These are phyloP conservation scores for Gymnopus androsaceus DNA, from an alignment of 1,284 basidiomycete genomes.

Conservation along the genomic window DNA sequence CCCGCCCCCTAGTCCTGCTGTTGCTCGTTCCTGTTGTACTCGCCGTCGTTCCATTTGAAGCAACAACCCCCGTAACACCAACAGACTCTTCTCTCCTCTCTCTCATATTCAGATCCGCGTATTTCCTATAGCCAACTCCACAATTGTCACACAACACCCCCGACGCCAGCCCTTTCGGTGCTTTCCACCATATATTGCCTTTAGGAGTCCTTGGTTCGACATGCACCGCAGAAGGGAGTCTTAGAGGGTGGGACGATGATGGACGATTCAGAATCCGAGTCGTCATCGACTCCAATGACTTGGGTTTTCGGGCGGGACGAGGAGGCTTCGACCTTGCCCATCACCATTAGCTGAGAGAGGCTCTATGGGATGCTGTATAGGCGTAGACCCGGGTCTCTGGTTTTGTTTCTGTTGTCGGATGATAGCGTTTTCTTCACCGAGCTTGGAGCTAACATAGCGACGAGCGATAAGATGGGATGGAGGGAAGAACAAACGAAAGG, in stretches of 20 bases:
- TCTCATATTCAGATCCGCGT: conserved; percentile 80
- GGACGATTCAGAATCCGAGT: conserved; percentile 83
- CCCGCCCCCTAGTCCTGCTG: conserved; percentile 43
- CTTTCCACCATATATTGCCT: conserved; percentile 84
- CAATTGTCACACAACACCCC: conserved; percentile 80
- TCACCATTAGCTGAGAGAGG: too few species aligned
- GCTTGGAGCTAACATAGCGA: conserved; percentile 47
- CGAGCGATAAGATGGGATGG: conserved; percentile 18
- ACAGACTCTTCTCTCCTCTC: conserved; percentile 67
- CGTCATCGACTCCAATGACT: conserved; percentile 59
- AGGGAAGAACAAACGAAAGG: conserved; percentile 10
- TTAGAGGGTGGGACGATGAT: conserved; percentile 59
- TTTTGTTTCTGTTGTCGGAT: conserved; percentile 23
- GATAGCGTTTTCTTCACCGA: conserved; percentile 63
- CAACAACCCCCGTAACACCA: conserved; percentile 19
- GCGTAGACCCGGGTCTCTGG: conserved; percentile 38
- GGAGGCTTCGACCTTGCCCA: too few species aligned
- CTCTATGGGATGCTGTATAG: too few species aligned
- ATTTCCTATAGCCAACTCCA: conserved; percentile 84
- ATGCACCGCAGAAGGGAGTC: conserved; percentile 71
- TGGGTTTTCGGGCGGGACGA: too few species aligned
- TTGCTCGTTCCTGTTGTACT: not conserved
- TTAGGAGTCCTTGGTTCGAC: conserved; percentile 75
- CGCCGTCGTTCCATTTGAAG: too few species aligned
- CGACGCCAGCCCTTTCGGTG: conserved; percentile 74